A percentile compares a stretch with the other conserved stretches of the same genome.
These are phyloP conservation scores for Paramecium pentaurelia DNA, from an alignment of 73 alveolate species.

Conservation along the genomic window DNA sequence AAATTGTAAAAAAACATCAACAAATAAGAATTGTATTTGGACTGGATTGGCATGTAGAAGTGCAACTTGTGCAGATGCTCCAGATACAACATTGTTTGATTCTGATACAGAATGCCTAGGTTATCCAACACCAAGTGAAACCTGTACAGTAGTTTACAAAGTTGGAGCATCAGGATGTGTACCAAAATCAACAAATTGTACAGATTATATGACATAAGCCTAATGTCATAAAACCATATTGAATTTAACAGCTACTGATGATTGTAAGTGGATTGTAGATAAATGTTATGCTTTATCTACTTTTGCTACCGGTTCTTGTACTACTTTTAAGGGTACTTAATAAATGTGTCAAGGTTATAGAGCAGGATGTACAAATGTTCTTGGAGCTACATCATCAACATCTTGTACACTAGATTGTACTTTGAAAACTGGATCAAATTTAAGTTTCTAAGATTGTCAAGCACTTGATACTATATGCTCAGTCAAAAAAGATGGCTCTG, in stretches of 20 bases:
- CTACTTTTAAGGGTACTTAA: background rate
- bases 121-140: background rate
- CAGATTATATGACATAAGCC: background rate
- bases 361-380: background rate
- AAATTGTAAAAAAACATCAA: background rate
- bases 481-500: background rate
- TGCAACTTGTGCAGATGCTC: background rate
- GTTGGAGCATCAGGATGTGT: background rate
- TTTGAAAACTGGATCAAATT: background rate
- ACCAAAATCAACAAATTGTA: background rate
- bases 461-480: background rate
- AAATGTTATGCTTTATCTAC: background rate
- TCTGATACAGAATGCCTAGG: background rate
- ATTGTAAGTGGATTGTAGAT: background rate
- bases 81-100: background rate
- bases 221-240: background rate
- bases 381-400: background rate
- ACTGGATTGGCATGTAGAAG: slow-evolving; percentile 1
- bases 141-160: background rate
- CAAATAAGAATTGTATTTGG: background rate
- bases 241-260: background rate
- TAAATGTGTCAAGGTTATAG: background rate
- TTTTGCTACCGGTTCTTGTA: background rate
- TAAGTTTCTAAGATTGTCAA: background rate
- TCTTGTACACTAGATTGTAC: background rate